Evolutionary conservation across 2,329 filamentous ascomycete species (phyloP).

Genomic region (Graphilbum fragrans): DNA sequence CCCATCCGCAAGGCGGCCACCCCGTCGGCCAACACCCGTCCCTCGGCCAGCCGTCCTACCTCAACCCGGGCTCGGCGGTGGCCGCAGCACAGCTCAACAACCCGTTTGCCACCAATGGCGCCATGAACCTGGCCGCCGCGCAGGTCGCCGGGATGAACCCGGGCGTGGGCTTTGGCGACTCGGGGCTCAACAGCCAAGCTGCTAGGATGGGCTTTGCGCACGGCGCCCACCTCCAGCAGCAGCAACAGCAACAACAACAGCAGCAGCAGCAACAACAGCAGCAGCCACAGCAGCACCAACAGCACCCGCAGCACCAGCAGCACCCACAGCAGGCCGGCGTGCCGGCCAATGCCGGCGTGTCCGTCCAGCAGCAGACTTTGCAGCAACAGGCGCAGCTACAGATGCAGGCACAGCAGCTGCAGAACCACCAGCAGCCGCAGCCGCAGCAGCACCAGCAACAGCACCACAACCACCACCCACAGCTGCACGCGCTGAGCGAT

Average conservation of each 20-base stretch:
- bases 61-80: conserved; percentile 42
- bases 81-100: conserved; percentile 42
- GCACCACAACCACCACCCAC: conserved; percentile 22
- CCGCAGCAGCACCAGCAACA: conserved; percentile 41
- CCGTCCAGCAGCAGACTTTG: conserved; percentile 24
- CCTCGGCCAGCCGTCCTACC: conserved; percentile 60
- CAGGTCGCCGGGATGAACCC: conserved; percentile 29
- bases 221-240: conserved; percentile 44
- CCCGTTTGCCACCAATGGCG: conserved; percentile 50
- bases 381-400: conserved; percentile 35
- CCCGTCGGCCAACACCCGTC: conserved; percentile 32
- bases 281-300: conserved; percentile 20
- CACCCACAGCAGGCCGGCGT: too few species aligned
- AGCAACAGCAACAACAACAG: conserved; percentile 46
- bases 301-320: conserved; percentile 29
- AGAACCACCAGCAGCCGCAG: conserved; percentile 13
- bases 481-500: conserved; percentile 24
- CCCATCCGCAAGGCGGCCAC: conserved; percentile 35
- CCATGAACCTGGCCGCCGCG: conserved; percentile 31
- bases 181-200: conserved; percentile 74
- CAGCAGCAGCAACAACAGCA: conserved; percentile 10
- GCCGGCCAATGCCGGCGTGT: conserved; percentile 29
- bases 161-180: conserved; percentile 38
- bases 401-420: conserved; percentile 33
- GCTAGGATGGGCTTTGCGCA: conserved; percentile 80